These are phyloP conservation scores for Coemansia sp. DNA, from an alignment of 192 early-diverging fungal genomes.

Conservation along the genomic window DNA sequence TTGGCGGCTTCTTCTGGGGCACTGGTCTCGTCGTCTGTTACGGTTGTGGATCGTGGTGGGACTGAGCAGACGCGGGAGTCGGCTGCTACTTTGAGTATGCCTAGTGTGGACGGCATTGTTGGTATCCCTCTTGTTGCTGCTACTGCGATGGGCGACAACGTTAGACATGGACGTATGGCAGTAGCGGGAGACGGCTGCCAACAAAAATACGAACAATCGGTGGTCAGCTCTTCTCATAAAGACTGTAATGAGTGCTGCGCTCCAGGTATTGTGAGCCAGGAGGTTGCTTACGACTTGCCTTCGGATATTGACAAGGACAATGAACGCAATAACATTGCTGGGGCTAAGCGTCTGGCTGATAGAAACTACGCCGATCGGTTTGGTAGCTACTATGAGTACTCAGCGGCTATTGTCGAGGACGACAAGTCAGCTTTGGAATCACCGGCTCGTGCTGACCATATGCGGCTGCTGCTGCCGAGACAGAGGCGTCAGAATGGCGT, in stretches of 20 bases:
- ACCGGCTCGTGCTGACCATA: not conserved
- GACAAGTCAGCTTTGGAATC: conserved; percentile 2
- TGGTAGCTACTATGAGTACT: conserved; percentile 38
- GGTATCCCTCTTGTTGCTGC: not conserved
- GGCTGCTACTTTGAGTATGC: not conserved
- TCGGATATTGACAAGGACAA: conserved; percentile 1
- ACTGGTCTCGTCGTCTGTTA: not conserved
- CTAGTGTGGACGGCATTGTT: not conserved
- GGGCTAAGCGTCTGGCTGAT: not conserved
- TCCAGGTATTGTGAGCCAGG: not conserved
- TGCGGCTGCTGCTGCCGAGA: not conserved
- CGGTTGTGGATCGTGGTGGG: not conserved
- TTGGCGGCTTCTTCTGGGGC: not conserved
- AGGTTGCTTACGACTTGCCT: not conserved
- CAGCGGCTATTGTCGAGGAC: conserved; percentile 20
- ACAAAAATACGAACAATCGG: not conserved
- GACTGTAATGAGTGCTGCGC: not conserved
- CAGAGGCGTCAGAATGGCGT: conserved; percentile 1
- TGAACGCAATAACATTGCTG: not conserved
- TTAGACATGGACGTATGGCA: not conserved
- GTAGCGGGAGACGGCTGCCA: not conserved
- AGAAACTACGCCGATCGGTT: conserved; percentile 33
- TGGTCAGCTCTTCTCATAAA: not conserved
- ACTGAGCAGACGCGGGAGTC: not conserved
- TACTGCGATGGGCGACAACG: conserved; percentile 3